These are phyloP conservation scores for Beauveria sp. DNA, from an alignment of 2,329 filamentous ascomycete genomes.

Conservation along the genomic window DNA sequence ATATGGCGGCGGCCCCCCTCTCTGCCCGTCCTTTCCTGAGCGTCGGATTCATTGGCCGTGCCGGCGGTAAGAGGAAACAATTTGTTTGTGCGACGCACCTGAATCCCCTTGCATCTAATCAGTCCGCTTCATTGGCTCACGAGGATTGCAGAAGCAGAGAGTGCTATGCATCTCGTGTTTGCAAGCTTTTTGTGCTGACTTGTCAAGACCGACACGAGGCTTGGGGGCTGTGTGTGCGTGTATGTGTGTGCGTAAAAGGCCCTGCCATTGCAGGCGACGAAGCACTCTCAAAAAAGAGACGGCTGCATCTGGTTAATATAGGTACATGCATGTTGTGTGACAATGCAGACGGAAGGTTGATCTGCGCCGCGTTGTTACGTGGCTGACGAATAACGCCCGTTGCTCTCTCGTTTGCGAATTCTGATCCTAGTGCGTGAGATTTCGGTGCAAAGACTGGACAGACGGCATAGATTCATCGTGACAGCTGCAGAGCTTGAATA, in stretches of 20 bases:
- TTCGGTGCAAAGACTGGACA: neutral
- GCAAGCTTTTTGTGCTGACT: neutral
- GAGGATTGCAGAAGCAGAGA: neutral
- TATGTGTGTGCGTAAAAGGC: neutral
- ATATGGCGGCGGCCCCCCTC: neutral
- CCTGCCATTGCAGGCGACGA: neutral
- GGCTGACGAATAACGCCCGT: neutral
- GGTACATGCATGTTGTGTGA: neutral
- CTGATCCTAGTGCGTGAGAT: neutral
- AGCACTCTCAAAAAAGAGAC: neutral
- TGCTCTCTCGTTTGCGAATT: neutral
- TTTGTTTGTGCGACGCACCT: neutral
- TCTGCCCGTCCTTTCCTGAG: neutral
- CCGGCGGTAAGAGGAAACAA: neutral
- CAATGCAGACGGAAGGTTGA: neutral
- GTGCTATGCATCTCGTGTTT: neutral
- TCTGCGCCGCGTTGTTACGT: neutral
- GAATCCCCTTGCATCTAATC: neutral
- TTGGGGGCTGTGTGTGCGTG: neutral
- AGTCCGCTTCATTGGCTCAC: neutral
- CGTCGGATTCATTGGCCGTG: neutral
- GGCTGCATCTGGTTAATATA: neutral
- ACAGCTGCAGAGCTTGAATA: neutral
- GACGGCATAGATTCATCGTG: neutral
- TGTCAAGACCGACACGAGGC: neutral